Percentiles rank a stretch among this genome's conserved stretches.
Conservation (phyloP, 75 land plant genomes). For the Ceratopteris richardii region DNA sequence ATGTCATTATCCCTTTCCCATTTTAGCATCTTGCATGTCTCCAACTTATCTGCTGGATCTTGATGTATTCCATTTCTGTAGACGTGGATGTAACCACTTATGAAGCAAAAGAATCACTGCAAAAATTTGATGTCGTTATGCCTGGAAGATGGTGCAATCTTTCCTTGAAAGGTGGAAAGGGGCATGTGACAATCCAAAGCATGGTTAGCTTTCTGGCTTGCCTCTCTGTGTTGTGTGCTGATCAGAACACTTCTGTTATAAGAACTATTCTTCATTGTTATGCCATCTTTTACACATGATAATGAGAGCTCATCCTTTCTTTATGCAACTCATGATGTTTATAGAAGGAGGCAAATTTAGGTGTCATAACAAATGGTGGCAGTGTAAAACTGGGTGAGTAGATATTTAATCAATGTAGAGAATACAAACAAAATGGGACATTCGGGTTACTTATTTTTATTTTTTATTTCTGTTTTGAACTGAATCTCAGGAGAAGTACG, state of each 20-base stretch:
- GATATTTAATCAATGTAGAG: neutral
- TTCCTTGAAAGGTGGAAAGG: neutral
- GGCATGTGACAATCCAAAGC: neutral
- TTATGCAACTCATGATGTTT: neutral
- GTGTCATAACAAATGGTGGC: neutral
- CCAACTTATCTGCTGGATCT: no score
- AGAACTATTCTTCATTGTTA: no score
- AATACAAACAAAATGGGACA: neutral
- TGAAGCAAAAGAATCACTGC: neutral
- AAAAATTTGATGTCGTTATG: neutral
- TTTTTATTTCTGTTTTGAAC: neutral
- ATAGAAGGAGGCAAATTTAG: neutral
- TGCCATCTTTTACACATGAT: neutral
- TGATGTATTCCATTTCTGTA: no score
- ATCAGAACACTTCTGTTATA: neutral
- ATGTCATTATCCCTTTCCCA: no score
- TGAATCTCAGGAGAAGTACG: neutral
- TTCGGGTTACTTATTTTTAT: neutral
- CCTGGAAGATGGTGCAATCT: conserved; percentile 10
- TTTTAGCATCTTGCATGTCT: no score
- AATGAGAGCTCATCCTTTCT: neutral
- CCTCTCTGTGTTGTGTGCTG: neutral
- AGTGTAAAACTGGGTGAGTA: neutral
- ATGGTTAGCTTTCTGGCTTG: neutral
- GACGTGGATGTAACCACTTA: no score